These are phyloP conservation scores for Colletotrichum sublineola DNA, from an alignment of 2,329 filamentous ascomycete species.

Conservation along the genomic window DNA sequence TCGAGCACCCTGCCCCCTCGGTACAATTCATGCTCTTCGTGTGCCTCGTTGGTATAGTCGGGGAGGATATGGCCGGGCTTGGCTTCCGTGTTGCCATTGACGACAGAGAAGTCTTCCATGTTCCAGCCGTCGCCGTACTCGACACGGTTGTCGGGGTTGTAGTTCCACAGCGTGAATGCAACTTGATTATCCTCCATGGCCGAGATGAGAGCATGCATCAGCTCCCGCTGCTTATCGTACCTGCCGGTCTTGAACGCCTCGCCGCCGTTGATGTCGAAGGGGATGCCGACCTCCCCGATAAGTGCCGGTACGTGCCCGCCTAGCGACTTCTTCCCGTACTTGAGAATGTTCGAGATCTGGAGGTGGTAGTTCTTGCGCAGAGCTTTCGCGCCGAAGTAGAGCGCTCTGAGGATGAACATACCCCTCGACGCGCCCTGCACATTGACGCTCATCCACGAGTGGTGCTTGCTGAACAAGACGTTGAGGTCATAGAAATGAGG, in stretches of 20 bases:
- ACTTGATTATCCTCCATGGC: constrained; percentile 57
- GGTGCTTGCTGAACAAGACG: constrained; percentile 54
- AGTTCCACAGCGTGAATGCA: constrained; percentile 57
- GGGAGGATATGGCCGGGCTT: constrained; percentile 47
- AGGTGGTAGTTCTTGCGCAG: constrained; percentile 55
- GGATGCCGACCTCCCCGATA: constrained; percentile 57
- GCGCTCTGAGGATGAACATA: constrained; percentile 55
- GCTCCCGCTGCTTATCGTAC: constrained; percentile 55
- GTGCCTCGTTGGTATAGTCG: constrained; percentile 51
- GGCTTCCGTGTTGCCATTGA: constrained; percentile 51
- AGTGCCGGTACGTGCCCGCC: constrained; percentile 51
- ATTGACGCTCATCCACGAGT: constrained; percentile 54
- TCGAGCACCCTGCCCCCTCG: constrained; percentile 54
- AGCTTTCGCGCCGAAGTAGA: constrained; percentile 56
- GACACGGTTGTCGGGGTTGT: constrained; percentile 54
- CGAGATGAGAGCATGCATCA: constrained; percentile 55
- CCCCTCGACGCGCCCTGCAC: constrained; percentile 57
- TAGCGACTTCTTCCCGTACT: constrained; percentile 50
- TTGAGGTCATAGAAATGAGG: constrained; percentile 60
- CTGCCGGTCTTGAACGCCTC: constrained; percentile 54
- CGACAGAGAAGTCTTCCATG: constrained; percentile 58
- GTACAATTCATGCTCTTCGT: constrained; percentile 54
- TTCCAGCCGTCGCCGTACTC: constrained; percentile 59
- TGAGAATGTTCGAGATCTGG: constrained; percentile 54
- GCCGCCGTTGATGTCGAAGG: constrained; percentile 56